These are phyloP conservation scores for Silene uniflora DNA, from an alignment of 148 eudicot genomes.

Conservation along the genomic window DNA sequence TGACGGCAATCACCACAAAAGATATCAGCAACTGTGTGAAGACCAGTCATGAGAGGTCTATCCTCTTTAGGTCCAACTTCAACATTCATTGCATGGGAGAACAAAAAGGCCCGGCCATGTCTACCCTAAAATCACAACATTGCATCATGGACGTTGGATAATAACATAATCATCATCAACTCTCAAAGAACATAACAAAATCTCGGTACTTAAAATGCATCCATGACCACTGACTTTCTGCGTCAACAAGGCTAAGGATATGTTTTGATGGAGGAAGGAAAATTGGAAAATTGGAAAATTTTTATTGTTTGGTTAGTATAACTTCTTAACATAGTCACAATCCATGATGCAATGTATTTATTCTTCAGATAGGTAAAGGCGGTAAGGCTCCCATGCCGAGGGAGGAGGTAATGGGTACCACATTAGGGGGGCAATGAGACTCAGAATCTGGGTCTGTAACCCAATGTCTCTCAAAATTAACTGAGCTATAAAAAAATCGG, in stretches of 20 bases:
- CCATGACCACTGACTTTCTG: no score
- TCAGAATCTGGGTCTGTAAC: background rate
- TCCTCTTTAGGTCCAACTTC: constrained; percentile 46
- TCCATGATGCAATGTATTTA: background rate
- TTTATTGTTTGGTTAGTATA: no score
- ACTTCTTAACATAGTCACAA: no score
- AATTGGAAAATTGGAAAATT: no score
- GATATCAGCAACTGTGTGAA: constrained; percentile 56
- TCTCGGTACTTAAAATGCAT: no score
- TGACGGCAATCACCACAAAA: constrained; percentile 44
- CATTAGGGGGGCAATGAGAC: background rate
- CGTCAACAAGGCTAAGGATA: no score
- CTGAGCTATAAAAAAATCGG: no score
- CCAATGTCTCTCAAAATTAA: background rate
- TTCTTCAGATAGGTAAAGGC: background rate
- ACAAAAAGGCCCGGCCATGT: constrained; percentile 47
- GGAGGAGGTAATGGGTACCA: background rate
- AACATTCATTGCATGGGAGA: constrained; percentile 55
- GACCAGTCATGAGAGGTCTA: constrained; percentile 49
- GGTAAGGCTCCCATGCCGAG: background rate
- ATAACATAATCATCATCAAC: background rate
- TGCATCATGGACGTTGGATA: background rate
- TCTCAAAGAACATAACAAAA: background rate
- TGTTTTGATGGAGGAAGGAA: no score
- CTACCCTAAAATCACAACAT: constrained; percentile 27